phyloP scores from a whole-genome alignment of 108 stramenopile genomes.

The Fistulifera pelliculosa region DNA sequence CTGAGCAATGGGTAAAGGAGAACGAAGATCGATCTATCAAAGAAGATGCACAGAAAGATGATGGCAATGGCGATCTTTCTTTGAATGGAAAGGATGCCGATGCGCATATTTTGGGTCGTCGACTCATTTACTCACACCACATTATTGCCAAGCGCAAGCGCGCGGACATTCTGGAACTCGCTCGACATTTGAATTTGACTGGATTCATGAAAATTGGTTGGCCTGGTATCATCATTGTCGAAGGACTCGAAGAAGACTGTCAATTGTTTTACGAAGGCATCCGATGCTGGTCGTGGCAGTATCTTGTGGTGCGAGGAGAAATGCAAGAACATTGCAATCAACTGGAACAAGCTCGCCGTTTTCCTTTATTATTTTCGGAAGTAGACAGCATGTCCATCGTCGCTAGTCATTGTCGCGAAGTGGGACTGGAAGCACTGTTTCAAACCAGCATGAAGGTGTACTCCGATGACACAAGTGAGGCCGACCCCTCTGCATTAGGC shows the following conservation, averaged over 20 bases:
- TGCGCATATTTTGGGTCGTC: conserved; percentile 45
- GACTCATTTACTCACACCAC: conserved; percentile 77
- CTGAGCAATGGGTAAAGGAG: conserved; percentile 60
- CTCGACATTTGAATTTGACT: conserved; percentile 42
- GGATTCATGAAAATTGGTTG: conserved; percentile 79
- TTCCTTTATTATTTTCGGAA: conserved; percentile 24
- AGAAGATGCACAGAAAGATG: not conserved
- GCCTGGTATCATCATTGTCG: conserved; percentile 70
- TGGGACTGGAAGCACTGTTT: conserved; percentile 59
- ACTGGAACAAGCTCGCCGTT: conserved; percentile 27
- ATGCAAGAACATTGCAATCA: conserved; percentile 19
- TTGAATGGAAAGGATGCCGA: too few species aligned
- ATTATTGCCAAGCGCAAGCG: conserved; percentile 79
- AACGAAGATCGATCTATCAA: conserved; percentile 15
- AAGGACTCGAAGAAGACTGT: conserved; percentile 57
- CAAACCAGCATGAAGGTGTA: conserved; percentile 60
- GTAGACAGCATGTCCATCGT: conserved; percentile 62
- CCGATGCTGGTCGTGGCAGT: conserved; percentile 59
- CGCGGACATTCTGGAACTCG: conserved; percentile 41
- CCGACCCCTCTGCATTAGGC: not conserved
- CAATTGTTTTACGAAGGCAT: conserved; percentile 52
- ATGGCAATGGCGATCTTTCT: not conserved
- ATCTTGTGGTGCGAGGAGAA: conserved; percentile 66
- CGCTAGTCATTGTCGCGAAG: conserved; percentile 48
- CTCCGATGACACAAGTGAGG: conserved; percentile 5